Conservation (phyloP, 768 basidiomycete species). For the Mycena chlorophos region DNA sequence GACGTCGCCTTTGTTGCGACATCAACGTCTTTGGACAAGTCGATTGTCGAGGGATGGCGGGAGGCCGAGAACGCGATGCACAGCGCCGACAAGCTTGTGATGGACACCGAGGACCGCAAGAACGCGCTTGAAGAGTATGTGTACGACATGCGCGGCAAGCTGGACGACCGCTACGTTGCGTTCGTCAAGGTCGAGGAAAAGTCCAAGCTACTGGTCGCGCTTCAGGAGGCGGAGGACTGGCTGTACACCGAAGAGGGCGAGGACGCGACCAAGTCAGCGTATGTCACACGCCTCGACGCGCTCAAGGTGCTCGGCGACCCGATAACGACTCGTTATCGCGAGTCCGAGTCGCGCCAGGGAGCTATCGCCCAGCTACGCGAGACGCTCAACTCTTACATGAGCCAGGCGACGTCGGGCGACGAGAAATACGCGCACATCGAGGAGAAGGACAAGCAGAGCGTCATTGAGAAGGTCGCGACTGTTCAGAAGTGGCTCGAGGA, state of each 20-base stretch:
- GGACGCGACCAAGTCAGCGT: constrained; percentile 94
- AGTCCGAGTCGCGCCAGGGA: constrained; percentile 76
- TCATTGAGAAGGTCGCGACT: constrained; percentile 88
- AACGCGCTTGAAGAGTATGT: constrained; percentile 99
- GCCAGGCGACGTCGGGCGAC: constrained; percentile 78
- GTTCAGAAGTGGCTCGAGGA: constrained; percentile 96
- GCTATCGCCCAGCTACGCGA: constrained; percentile 80
- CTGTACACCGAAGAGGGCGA: constrained; percentile 96
- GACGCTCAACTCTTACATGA: constrained; percentile 82
- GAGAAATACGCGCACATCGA: constrained; percentile 90
- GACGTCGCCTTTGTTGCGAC: constrained; percentile 73
- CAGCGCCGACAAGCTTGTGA: constrained; percentile 90
- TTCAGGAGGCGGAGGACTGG: constrained; percentile 91
- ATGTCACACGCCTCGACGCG: constrained; percentile 77
- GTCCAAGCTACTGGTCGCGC: constrained; percentile 64
- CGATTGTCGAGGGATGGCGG: constrained; percentile 60
- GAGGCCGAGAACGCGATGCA: constrained; percentile 91
- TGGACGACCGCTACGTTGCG: constrained; percentile 82
- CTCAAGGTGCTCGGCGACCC: constrained; percentile 88
- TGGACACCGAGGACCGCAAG: constrained; percentile 98
- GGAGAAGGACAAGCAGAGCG: constrained; percentile 79
- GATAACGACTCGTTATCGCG: constrained; percentile 78
- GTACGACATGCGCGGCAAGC: constrained; percentile 90
- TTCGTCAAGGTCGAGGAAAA: constrained; percentile 81
- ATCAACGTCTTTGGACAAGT: constrained; percentile 63